A percentile compares a stretch with the other conserved stretches of the same genome.
Evolutionary conservation across 371 early-diverging fungal species (phyloP).

Genomic region (Chytridium lagenaria): DNA sequence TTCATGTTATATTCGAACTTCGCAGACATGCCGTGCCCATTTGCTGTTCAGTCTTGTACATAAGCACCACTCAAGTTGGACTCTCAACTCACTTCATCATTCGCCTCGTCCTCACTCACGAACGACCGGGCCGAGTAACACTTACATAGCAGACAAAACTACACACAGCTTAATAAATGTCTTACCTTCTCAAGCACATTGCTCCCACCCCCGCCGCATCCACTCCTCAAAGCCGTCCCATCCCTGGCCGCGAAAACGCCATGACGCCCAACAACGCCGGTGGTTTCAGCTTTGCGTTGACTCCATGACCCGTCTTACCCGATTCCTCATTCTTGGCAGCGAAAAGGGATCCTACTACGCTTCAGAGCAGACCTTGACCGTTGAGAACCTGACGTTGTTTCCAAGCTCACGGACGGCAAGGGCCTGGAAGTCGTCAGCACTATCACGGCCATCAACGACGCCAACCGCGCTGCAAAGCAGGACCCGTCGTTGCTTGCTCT

Average conservation of each 20-base stretch:
- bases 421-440: constrained; percentile 22
- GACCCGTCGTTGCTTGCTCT: constrained; percentile 29
- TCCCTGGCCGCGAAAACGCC: constrained; percentile 21
- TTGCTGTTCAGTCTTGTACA: no score
- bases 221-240: no score
- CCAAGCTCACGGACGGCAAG: constrained; percentile 8
- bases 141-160: no score
- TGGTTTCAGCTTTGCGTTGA: constrained; percentile 15
- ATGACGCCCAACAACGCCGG: constrained; percentile 14
- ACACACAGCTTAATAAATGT: no score
- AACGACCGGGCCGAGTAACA: no score
- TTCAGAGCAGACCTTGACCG: constrained; percentile 7
- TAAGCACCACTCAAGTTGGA: no score
- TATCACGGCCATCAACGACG: constrained; percentile 9
- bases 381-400: constrained; percentile 13
- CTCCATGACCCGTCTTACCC: constrained; percentile 13
- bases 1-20: no score
- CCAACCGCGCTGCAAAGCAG: constrained; percentile 28
- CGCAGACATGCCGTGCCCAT: no score
- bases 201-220: no score
- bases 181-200: no score
- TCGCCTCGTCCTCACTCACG: no score
- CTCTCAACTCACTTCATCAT: no score
- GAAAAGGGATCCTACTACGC: constrained; percentile 25
- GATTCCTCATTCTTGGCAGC: constrained; percentile 32